phyloP scores from a whole-genome alignment of 2,329 filamentous ascomycete genomes.

The Teratosphaeria pseudoeucalypti region DNA sequence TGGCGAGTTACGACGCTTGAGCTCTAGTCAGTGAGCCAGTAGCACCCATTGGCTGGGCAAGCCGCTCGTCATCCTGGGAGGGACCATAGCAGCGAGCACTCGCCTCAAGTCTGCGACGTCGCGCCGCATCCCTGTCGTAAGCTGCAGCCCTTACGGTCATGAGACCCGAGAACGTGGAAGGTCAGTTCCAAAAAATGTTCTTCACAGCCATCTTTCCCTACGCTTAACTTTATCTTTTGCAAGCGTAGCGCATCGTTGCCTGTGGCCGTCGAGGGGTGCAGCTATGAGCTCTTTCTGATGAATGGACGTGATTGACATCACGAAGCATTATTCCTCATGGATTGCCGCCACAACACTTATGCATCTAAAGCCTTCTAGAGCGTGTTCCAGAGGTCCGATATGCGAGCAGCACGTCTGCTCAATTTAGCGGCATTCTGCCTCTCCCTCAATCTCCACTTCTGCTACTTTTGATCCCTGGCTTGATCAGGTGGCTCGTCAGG shows the following conservation, averaged over 20 bases:
- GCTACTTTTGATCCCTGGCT: background rate
- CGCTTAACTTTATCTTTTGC: background rate
- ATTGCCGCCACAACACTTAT: background rate
- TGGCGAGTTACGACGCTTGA: background rate
- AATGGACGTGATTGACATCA: background rate
- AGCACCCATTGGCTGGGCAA: background rate
- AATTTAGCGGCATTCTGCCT: background rate
- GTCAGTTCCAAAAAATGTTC: background rate
- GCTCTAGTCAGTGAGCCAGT: background rate
- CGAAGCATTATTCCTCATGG: background rate
- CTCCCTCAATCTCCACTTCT: background rate
- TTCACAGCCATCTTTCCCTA: background rate
- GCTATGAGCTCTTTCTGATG: background rate
- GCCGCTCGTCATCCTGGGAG: background rate
- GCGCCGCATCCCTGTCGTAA: background rate
- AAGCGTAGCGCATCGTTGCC: background rate
- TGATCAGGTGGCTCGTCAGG: background rate
- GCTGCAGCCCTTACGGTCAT: background rate
- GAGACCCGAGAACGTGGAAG: background rate
- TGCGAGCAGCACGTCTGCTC: background rate
- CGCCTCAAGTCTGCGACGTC: background rate
- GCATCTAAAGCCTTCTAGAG: background rate
- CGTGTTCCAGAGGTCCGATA: background rate
- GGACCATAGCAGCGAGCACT: background rate
- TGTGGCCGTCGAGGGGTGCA: background rate